Percentiles rank a stretch among this genome's conserved stretches.
phyloP scores from a whole-genome alignment of 169 alveolate genomes.

The Eimeria brunetti region DNA sequence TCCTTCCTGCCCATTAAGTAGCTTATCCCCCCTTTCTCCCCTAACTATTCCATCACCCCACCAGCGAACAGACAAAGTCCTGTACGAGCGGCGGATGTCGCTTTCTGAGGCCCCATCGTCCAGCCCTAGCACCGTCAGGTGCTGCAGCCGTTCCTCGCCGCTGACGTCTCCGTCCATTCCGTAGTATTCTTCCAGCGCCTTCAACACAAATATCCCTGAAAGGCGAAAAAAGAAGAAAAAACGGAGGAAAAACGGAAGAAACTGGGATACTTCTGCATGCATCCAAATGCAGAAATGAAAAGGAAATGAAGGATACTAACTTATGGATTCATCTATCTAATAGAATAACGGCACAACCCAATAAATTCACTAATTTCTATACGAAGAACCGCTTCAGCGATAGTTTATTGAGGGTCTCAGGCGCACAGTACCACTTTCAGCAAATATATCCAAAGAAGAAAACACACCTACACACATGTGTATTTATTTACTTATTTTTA shows the following conservation, averaged over 20 bases:
- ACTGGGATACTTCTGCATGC: background rate
- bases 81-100: constrained; percentile 61
- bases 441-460: background rate
- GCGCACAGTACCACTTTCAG: background rate
- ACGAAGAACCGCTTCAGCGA: background rate
- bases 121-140: constrained; percentile 49
- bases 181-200: constrained; percentile 75
- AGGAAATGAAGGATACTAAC: no score
- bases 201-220: constrained; percentile 63
- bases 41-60: no score
- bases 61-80: constrained; percentile 75
- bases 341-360: no score
- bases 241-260: background rate
- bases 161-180: constrained; percentile 56
- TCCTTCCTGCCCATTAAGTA: no score
- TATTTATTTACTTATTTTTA: background rate
- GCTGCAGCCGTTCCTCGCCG: constrained; percentile 62
- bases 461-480: background rate
- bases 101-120: constrained; percentile 65
- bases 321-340: no score
- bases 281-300: no score
- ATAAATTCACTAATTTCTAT: no score
- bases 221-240: background rate
- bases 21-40: no score
- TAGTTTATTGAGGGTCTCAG: background rate